A percentile compares a stretch with the other conserved stretches of the same genome.
Conservation (phyloP, 108 stramenopile species). For the Seminavis robusta region DNA sequence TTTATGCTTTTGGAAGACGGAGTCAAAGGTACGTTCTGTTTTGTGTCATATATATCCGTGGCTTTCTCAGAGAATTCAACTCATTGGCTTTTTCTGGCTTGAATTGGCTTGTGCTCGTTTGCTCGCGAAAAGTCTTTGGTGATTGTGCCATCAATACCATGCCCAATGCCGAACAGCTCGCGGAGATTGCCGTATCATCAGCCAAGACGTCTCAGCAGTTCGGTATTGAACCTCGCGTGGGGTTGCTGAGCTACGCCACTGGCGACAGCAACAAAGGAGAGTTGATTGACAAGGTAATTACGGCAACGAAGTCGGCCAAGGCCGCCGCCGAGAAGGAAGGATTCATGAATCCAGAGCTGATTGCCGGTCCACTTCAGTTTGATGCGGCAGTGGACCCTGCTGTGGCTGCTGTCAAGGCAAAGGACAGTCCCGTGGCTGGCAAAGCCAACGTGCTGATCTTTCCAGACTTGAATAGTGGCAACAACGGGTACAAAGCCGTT, state of each 20-base stretch:
- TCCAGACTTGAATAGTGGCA: constrained; percentile 39
- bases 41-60: too few relatives aligned
- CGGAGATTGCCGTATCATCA: constrained; percentile 35
- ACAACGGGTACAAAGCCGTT: constrained; percentile 40
- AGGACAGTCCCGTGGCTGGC: constrained; percentile 23
- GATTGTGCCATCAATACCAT: constrained; percentile 47
- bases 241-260: constrained; percentile 37
- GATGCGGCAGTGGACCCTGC: constrained; percentile 32
- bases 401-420: constrained; percentile 36
- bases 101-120: too few relatives aligned
- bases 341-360: too few relatives aligned
- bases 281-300: constrained; percentile 30
- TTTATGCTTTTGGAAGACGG: constrained; percentile 38
- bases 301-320: constrained; percentile 28
- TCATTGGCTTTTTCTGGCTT: too few relatives aligned
- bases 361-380: constrained; percentile 42
- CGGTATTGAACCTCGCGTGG: constrained; percentile 41
- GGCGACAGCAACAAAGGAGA: constrained; percentile 22
- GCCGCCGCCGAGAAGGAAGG: too few relatives aligned
- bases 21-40: too few relatives aligned
- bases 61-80: too few relatives aligned
- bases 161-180: constrained; percentile 37
- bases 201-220: constrained; percentile 27
- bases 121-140: constrained; percentile 30
- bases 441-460: constrained; percentile 30